phyloP scores from a whole-genome alignment of 129 eudicot genomes.

The Pulicaria dysenterica region DNA sequence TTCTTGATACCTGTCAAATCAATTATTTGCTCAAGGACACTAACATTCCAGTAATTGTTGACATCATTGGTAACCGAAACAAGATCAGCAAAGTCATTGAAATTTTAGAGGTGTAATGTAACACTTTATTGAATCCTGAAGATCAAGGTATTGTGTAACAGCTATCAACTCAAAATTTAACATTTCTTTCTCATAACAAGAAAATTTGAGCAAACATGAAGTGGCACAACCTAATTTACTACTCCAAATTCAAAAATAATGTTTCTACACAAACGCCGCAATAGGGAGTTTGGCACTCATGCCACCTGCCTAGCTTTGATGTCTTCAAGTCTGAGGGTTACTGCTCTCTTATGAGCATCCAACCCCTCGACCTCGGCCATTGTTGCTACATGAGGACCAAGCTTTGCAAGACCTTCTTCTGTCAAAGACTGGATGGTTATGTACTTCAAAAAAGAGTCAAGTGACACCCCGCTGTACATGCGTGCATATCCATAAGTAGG shows the following conservation, averaged over 20 bases:
- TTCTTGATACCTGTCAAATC: too few species aligned
- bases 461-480: conserved; percentile 94
- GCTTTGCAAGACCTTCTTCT: conserved; percentile 77
- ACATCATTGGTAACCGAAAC: background rate
- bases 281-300: conserved; percentile 9
- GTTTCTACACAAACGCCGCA: background rate
- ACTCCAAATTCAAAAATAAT: background rate
- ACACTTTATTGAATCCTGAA: background rate
- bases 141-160: background rate
- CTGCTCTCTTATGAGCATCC: conserved; percentile 96
- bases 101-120: background rate
- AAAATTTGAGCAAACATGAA: conserved; percentile 15
- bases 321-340: conserved; percentile 84
- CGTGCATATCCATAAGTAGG: conserved; percentile 98
- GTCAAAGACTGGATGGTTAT: conserved; percentile 98
- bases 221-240: conserved; percentile 4
- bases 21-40: too few species aligned
- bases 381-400: conserved; percentile 87
- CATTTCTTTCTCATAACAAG: conserved; percentile 8
- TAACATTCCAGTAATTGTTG: too few species aligned
- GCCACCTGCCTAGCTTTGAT: conserved; percentile 59
- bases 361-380: conserved; percentile 99
- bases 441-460: conserved; percentile 93
- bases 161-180: conserved; percentile 19
- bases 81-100: background rate